phyloP scores from a whole-genome alignment of 1,284 basidiomycete species.

The Tilletia caries region DNA sequence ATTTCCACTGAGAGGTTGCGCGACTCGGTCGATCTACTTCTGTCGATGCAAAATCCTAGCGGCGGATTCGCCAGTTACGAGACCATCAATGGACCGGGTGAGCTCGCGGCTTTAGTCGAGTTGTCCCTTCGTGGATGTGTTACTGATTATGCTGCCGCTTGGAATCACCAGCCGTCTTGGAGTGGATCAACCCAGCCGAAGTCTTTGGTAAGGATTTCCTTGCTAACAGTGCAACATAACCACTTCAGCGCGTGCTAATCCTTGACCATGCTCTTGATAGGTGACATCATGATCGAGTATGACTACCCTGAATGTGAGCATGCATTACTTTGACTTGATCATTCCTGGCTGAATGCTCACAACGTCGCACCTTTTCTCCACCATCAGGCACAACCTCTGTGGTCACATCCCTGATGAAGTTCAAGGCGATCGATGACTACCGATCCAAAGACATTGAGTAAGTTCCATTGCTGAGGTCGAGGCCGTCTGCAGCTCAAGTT shows the following conservation, averaged over 20 bases:
- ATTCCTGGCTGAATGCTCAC: conserved; percentile 71
- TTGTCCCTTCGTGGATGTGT: neutral
- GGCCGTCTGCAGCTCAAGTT: neutral
- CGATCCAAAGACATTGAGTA: conserved; percentile 74
- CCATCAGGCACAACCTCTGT: conserved; percentile 81
- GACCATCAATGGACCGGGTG: conserved; percentile 73
- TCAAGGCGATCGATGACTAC: conserved; percentile 75
- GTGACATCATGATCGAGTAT: conserved; percentile 34
- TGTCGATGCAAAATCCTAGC: conserved; percentile 80
- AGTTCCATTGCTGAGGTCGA: conserved; percentile 46
- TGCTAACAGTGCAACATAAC: no score
- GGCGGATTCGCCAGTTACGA: conserved; percentile 97
- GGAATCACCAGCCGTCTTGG: conserved; percentile 13
- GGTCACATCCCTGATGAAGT: conserved; percentile 58
- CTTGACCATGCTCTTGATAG: neutral
- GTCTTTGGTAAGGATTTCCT: conserved; percentile 43
- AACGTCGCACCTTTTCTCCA: conserved; percentile 46
- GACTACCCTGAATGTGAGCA: conserved; percentile 42
- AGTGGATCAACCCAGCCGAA: conserved; percentile 50
- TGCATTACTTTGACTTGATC: neutral
- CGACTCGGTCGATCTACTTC: conserved; percentile 80
- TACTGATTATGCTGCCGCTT: neutral
- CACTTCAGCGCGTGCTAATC: neutral
- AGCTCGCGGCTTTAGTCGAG: conserved; percentile 57
- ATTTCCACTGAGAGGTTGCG: conserved; percentile 74